Base-by-base conservation (phyloP, 345 rosid species). In the Salix udensis region DNA sequence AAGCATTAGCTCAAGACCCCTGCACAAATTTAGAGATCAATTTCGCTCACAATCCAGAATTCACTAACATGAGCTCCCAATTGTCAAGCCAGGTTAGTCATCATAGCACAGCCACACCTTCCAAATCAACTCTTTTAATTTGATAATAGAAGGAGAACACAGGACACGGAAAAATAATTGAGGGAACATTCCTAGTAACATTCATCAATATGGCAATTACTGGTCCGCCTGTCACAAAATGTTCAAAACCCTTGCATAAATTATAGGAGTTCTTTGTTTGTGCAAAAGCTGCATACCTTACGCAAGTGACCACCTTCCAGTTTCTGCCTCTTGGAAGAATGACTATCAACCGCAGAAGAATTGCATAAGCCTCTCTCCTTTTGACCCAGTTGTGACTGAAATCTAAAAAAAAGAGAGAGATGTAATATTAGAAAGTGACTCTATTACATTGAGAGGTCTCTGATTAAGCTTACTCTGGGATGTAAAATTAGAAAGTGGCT, bases 311-410 rank as follows among this genome's bases (percentile, higher is more conserved):
- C 98, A 70, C 97, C 93, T 74, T 94, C 98, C 31, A 96, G 87
- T 79, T 96, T 96, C 90, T 90, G 98, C 83, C 97, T 90, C 89
- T 96, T 96, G 75, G 95, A 74, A 84, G 99, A 94, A 74, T 96
- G 99, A 80, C 67, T 77, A 87, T 92, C 99, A 72, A 83, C 85
- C 70, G 60, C 82, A 82, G 87, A 88, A 84, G 87, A 77, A 81
- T 76, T 81, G 79, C 74, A 81, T 67, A 84, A 76, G 81, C 82
- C 83, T 76, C 83, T 89, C 70, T 87, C 89, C 61, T 71, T 74
- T 69, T 80, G 85, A 78, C 50, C 76, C 66, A 67, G 70, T 70
- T 60, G 82, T 81, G 65, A 86, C 84, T 83, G 91, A 81, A 82
- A 86, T 74, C 97, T 91, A 83, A 19, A 42, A 39, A 74, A 70